Conservation (phyloP, 2,329 filamentous ascomycete genomes). For the Cercospora sp. region DNA sequence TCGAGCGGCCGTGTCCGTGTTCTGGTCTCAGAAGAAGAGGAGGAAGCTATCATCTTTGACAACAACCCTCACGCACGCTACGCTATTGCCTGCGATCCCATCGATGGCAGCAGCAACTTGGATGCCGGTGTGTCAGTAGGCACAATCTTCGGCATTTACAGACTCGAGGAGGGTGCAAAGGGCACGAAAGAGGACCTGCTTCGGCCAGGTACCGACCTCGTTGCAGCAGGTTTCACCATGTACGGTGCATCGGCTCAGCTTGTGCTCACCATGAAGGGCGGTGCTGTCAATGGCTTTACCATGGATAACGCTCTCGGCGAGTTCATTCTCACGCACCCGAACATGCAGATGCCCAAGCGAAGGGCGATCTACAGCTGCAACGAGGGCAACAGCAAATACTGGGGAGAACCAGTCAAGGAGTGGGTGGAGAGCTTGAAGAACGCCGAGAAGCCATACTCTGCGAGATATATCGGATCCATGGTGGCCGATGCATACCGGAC, state of each 20-base stretch:
- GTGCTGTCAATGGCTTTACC: slow-evolving; percentile 94
- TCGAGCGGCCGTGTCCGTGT: slow-evolving; percentile 87
- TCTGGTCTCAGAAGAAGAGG: slow-evolving; percentile 97
- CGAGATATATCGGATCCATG: slow-evolving; percentile 96
- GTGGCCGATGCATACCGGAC: slow-evolving; percentile 97
- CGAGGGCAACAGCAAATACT: slow-evolving; percentile 97
- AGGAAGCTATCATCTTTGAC: slow-evolving; percentile 84
- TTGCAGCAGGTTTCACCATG: slow-evolving; percentile 99
- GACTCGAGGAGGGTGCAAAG: slow-evolving; percentile 72
- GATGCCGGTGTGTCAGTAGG: slow-evolving; percentile 97
- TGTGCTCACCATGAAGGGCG: slow-evolving; percentile 93
- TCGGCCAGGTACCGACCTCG: slow-evolving; percentile 83
- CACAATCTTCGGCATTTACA: slow-evolving; percentile 94
- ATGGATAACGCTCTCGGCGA: slow-evolving; percentile 95
- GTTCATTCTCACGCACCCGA: slow-evolving; percentile 95
- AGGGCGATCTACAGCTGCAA: slow-evolving; percentile 96
- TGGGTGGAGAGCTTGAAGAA: slow-evolving; percentile 91
- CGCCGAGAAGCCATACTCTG: slow-evolving; percentile 78
- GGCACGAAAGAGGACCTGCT: slow-evolving; percentile 84
- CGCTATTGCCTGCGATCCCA: slow-evolving; percentile 94
- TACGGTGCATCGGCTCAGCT: slow-evolving; percentile 96
- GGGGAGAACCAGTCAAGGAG: slow-evolving; percentile 80
- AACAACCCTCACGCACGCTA: slow-evolving; percentile 75
- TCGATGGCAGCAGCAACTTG: slow-evolving; percentile 95
- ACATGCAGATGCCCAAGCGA: slow-evolving; percentile 82